phyloP scores from a whole-genome alignment of 371 early-diverging fungal species.

The Rhizopus stolonifer region DNA sequence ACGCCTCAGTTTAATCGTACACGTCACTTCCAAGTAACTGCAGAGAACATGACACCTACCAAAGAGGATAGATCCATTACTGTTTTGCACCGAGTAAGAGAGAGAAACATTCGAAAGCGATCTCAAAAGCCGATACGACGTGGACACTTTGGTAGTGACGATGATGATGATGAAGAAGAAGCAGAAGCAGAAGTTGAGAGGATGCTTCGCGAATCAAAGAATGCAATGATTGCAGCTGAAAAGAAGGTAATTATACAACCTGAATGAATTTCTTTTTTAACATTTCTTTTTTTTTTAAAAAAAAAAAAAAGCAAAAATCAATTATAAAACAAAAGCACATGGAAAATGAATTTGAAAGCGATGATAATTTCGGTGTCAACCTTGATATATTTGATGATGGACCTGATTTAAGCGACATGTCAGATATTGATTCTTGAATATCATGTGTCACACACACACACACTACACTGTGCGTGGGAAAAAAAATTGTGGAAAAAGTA shows the following conservation, averaged over 20 bases:
- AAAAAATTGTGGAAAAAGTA: conserved; percentile 1
- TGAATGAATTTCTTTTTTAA: no score
- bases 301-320: background rate
- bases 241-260: background rate
- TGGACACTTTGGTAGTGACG: conserved; percentile 19
- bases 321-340: background rate
- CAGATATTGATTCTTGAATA: conserved; percentile 31
- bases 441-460: background rate
- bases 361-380: conserved; percentile 34
- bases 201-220: no score
- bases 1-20: conserved; percentile 39
- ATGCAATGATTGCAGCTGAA: background rate
- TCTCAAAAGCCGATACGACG: conserved; percentile 15
- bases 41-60: background rate
- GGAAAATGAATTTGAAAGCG: conserved; percentile 21
- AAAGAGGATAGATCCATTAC: conserved; percentile 17
- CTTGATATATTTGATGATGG: conserved; percentile 52
- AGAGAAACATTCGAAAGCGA: conserved; percentile 27
- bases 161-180: conserved; percentile 15
- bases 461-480: conserved; percentile 20
- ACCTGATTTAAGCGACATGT: conserved; percentile 51
- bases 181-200: conserved; percentile 1
- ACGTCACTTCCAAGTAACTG: background rate
- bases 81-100: conserved; percentile 37
- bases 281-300: no score